Conservation (phyloP, 352 stramenopile species). For the Pythium biforme region DNA sequence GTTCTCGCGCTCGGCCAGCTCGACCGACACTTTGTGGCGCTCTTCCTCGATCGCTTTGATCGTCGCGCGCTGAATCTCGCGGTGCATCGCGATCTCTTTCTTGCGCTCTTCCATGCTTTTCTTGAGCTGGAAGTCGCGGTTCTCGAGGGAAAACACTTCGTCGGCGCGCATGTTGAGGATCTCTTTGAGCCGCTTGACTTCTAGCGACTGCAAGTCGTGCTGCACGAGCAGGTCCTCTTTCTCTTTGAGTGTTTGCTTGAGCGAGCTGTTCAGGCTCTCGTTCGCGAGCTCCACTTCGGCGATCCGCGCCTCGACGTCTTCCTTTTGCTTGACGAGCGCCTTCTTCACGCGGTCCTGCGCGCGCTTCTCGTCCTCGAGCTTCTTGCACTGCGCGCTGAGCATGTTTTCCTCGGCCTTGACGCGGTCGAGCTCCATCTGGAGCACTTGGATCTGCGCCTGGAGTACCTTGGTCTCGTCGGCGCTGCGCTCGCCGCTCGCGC, state of each 20-base stretch:
- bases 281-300: slow-evolving; percentile 91
- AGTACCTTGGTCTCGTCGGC: slow-evolving; percentile 94
- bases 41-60: slow-evolving; percentile 92
- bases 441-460: slow-evolving; percentile 86
- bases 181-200: slow-evolving; percentile 91
- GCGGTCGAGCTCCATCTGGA: slow-evolving; percentile 89
- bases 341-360: slow-evolving; percentile 75
- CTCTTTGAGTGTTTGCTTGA: slow-evolving; percentile 79
- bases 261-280: slow-evolving; percentile 74
- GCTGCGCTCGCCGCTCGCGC: slow-evolving; percentile 90
- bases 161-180: slow-evolving; percentile 86
- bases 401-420: slow-evolving; percentile 88
- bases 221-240: slow-evolving; percentile 94
- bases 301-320: slow-evolving; percentile 81
- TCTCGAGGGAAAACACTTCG: slow-evolving; percentile 93
- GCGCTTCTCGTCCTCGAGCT: slow-evolving; percentile 91
- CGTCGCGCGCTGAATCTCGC: slow-evolving; percentile 88
- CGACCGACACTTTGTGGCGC: slow-evolving; percentile 91
- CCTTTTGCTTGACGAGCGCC: slow-evolving; percentile 67
- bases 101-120: slow-evolving; percentile 95
- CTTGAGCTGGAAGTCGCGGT: slow-evolving; percentile 91
- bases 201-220: slow-evolving; percentile 92
- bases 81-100: slow-evolving; percentile 85
- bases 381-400: slow-evolving; percentile 90
- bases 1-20: slow-evolving; percentile 86